Base-by-base conservation (phyloP, 2,329 filamentous ascomycete genomes). In the Xylariomycetidae sp. region DNA sequence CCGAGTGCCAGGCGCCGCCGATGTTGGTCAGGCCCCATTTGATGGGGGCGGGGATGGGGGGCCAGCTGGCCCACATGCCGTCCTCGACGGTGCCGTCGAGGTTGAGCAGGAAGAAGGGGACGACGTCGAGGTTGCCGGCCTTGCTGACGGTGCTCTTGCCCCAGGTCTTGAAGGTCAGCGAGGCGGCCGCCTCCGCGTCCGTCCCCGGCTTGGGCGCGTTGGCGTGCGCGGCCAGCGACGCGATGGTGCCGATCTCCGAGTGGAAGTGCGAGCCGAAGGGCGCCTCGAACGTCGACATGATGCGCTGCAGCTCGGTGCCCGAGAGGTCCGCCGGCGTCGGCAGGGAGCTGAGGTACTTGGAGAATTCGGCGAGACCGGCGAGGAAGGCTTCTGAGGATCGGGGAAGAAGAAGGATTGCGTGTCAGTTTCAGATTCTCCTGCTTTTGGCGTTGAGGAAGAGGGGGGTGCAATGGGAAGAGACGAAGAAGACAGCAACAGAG, bases 81-180 rank as follows among this genome's bases (percentile, higher is more conserved):
- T 70, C 70, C 56, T 83, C 80, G 11, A 53, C 66, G 3, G 69
- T 77, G 26, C 63, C 57, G 52, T 83, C 80, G 15, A 80, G 57
- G 49, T 82, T 82, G 43, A 80, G 55, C 36, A 82, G 51, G 60
- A 82, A 80, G 47, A 83, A 81, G 2, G 77, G 77, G 12, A 82
- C 69, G 0, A 77, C 77, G 38, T 81, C 76, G 13, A 68, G 61
- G 23, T 69, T 63, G 17, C 74, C 74, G 0, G 74, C 75, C 58
- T 79, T 79, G 30, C 64, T 72, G n/a, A 81, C 71, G 2, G 75
- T 80, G 52, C 64, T 71, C 64, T 80, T 79, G 38, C 76, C 76
- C 75, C 75, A 80, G 2, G 63, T 55, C 61, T 75, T 75, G 61
- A 81, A 80, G 2, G 69, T 66, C 6, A 62, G 50, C 3, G 62